Conservation (phyloP, 2,329 filamentous ascomycete genomes). For the Lasiodiplodia sp. region DNA sequence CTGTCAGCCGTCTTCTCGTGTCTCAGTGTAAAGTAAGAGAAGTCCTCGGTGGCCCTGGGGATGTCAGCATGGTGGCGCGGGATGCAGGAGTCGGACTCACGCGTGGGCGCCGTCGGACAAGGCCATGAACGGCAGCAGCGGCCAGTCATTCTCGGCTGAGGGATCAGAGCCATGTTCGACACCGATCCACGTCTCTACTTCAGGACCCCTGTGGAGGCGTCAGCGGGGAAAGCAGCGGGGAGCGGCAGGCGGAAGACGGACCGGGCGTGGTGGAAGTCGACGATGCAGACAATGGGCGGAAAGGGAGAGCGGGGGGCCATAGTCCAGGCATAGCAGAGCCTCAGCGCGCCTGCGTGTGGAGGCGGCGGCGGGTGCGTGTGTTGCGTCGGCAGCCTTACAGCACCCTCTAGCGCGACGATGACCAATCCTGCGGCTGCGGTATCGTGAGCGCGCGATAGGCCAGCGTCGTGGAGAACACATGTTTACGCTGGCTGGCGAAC, state of each 20-base stretch:
- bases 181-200: conserved; percentile 93
- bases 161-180: conserved; percentile 77
- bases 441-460: too few species aligned
- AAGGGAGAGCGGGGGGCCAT: conserved; percentile 40
- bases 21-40: conserved; percentile 95
- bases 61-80: conserved; percentile 4
- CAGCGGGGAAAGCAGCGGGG: conserved; percentile 2
- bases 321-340: conserved; percentile 26
- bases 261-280: conserved; percentile 62
- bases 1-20: conserved; percentile 55
- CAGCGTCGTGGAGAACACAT: too few species aligned
- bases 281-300: conserved; percentile 58
- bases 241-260: conserved; percentile 34
- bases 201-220: conserved; percentile 70
- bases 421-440: too few species aligned
- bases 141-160: conserved; percentile 85
- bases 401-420: too few species aligned
- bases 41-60: conserved; percentile 84
- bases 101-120: conserved; percentile 94
- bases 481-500: too few species aligned
- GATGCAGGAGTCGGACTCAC: conserved; percentile 59
- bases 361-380: conserved; percentile 13
- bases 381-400: neutral
- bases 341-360: conserved; percentile 12
- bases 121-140: conserved; percentile 93